Percentiles rank a stretch among this genome's conserved stretches.
phyloP scores from a whole-genome alignment of 805 yeast species.

The Wickerhamiella azyma region DNA sequence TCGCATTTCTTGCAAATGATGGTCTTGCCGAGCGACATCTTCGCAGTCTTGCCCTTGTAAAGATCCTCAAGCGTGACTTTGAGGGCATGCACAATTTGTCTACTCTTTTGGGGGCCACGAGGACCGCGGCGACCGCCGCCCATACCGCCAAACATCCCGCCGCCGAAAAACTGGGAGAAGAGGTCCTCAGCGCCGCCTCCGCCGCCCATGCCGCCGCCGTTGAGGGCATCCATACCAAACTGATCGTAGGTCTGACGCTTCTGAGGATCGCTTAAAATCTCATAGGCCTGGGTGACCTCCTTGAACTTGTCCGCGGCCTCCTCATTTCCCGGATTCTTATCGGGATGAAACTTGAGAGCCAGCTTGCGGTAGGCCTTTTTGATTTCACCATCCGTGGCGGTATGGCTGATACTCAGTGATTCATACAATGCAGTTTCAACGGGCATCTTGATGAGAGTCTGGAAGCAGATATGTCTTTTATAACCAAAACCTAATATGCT shows the following conservation, averaged over 20 bases:
- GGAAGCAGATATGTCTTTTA: neutral
- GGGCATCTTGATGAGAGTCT: slow-evolving; percentile 34
- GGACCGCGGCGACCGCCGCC: slow-evolving; percentile 36
- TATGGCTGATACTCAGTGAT: slow-evolving; percentile 37
- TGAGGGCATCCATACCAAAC: slow-evolving; percentile 85
- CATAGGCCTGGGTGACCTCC: slow-evolving; percentile 80
- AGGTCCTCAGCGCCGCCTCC: slow-evolving; percentile 60
- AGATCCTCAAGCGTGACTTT: slow-evolving; percentile 59
- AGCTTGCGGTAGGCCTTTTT: slow-evolving; percentile 67
- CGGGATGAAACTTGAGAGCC: slow-evolving; percentile 74
- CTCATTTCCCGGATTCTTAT: slow-evolving; percentile 47
- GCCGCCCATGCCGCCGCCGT: slow-evolving; percentile 60
- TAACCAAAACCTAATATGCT: neutral
- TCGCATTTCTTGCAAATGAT: slow-evolving; percentile 77
- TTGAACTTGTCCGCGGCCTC: slow-evolving; percentile 96
- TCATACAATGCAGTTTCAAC: slow-evolving; percentile 58
- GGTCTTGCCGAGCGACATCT: slow-evolving; percentile 87
- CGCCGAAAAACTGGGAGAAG: slow-evolving; percentile 71
- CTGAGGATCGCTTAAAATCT: slow-evolving; percentile 71
- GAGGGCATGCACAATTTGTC: slow-evolving; percentile 82
- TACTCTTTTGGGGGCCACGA: slow-evolving; percentile 77
- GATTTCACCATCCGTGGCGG: slow-evolving; percentile 45
- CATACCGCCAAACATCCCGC: slow-evolving; percentile 29
- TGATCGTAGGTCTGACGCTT: slow-evolving; percentile 80
- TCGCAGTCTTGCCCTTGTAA: slow-evolving; percentile 58